Evolutionary conservation across 768 basidiomycete genomes (phyloP), one percentile per base, ranked within the genome.

Genomic region (Hypholoma fasciculare): DNA sequence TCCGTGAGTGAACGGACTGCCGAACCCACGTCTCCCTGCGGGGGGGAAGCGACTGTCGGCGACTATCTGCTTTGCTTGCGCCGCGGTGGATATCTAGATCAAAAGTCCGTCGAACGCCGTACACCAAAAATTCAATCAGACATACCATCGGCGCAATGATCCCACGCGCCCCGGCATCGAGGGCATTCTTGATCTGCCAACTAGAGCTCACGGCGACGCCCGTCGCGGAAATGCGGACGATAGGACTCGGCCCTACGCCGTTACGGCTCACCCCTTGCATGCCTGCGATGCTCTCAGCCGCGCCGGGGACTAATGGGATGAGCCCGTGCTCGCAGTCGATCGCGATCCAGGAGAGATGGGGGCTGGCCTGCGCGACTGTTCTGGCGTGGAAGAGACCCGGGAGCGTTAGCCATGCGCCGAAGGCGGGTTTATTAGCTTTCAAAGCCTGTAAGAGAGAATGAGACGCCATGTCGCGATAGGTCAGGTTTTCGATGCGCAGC

Each of bases 261-360:
- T 64, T 61, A 2, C 66, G 64, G 2, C 74, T 73, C 0, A 83
- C 71, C 8, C 78, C 78, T 1, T 82, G 72, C 39, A 89, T 82
- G 0, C 83, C 84, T 49, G 78, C 72, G 43, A 85, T 72, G 48
- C 75, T 78, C 64, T 88, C 86, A 1, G 82, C 79, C 2, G 81
- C 83, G 4, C 81, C 82, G 0, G 84, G 83, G 13, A 80, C 75
- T 42, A 87, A 69, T 3, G 84, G 74, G 0, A 82, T 76, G 36
- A 86, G 71, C 1, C 88, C 87, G 64, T 88, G 88, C 69, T 89
- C 88, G 65, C 86, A 86, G 66, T 89, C 87, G 61, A 90, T 72
- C 47, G 80, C 68, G 26, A 90, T 74, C 86, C 87, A 89, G 0
- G 85, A 83, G 9, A 88, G 69, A 66, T 84, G 74, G 3, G 72